A percentile compares a stretch with the other conserved stretches of the same genome.
phyloP scores from a whole-genome alignment of 495 filamentous ascomycete genomes.

The Podospora pseudocomata region DNA sequence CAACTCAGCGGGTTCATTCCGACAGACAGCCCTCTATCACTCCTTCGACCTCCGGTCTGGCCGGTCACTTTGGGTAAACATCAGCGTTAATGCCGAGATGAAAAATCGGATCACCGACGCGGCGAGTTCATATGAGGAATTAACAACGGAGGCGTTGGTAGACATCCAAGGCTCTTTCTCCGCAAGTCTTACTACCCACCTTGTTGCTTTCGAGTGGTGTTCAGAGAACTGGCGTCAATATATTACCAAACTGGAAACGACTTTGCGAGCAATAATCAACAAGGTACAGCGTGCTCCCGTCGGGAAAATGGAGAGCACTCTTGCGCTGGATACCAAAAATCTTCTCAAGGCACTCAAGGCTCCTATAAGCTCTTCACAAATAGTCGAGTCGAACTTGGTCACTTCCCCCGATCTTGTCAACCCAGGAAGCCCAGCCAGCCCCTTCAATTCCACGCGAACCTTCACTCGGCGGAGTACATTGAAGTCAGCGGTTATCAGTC shows the following conservation, averaged over 20 bases:
- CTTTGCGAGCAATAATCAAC: neutral
- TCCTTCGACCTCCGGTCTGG: neutral
- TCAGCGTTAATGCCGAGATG: neutral
- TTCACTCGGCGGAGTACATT: too few species aligned
- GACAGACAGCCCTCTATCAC: neutral
- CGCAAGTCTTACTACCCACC: neutral
- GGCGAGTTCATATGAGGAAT: neutral
- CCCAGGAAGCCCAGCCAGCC: too few species aligned
- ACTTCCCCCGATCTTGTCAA: too few species aligned
- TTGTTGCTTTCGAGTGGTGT: slow-evolving; percentile 3
- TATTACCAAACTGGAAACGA: neutral
- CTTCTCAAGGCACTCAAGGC: too few species aligned
- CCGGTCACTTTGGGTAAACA: neutral
- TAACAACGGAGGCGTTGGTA: neutral
- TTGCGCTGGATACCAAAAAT: neutral
- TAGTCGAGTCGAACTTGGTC: too few species aligned
- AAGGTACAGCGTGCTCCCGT: neutral
- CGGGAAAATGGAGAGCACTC: neutral
- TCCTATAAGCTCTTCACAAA: too few species aligned
- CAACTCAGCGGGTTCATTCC: neutral
- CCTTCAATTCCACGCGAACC: too few species aligned
- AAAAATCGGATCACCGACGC: neutral
- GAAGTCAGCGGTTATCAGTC: too few species aligned
- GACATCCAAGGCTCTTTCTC: neutral
- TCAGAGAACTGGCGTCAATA: neutral